Evolutionary conservation across 495 filamentous ascomycete genomes (phyloP).

Genomic region (Pseudevernia furfuracea): DNA sequence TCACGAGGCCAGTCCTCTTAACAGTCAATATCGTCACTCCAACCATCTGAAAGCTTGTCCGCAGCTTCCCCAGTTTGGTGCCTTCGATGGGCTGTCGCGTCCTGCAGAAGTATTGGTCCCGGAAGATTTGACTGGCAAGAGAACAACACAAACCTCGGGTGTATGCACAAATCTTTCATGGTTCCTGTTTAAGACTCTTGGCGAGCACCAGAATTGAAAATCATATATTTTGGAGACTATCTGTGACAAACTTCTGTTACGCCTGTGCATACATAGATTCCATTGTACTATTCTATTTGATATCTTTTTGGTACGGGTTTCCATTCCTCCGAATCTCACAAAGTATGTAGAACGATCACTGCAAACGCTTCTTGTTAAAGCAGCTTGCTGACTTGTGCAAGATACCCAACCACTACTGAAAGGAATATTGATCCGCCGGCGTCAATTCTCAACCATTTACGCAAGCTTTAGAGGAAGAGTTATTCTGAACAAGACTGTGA

Average conservation of each 20-base stretch:
- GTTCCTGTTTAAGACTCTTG: background rate
- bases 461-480: slow-evolving; percentile 2
- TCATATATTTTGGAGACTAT: background rate
- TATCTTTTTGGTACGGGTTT: background rate
- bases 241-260: background rate
- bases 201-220: slow-evolving; percentile 1
- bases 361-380: background rate
- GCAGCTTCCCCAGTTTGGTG: background rate
- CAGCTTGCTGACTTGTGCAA: slow-evolving; percentile 1
- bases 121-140: background rate
- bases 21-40: background rate
- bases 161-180: background rate
- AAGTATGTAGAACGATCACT: background rate
- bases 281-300: slow-evolving; percentile 1
- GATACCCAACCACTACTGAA: slow-evolving; percentile 12
- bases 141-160: background rate
- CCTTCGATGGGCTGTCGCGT: slow-evolving; percentile 1
- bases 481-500: slow-evolving; percentile 4
- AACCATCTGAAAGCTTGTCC: background rate
- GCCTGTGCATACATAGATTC: slow-evolving; percentile 11
- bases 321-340: background rate
- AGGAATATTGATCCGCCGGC: background rate
- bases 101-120: background rate
- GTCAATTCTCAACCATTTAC: background rate
- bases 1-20: background rate